phyloP scores from a whole-genome alignment of 495 filamentous ascomycete species.

The Hapsidospora chrysogenum region DNA sequence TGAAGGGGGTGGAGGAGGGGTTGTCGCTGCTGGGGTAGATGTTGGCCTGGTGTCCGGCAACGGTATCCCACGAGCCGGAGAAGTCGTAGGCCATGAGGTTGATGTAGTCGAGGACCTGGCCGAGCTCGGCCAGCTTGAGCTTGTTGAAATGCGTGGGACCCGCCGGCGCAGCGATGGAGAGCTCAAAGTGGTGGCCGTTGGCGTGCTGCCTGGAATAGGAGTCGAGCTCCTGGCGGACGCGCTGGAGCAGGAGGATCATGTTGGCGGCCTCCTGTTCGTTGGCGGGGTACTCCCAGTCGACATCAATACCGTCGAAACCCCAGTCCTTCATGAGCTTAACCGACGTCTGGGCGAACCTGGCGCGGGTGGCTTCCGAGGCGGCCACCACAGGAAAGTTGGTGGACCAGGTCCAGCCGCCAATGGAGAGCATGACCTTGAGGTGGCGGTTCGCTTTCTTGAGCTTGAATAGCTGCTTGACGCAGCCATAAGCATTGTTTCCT shows the following conservation, averaged over 20 bases:
- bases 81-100: constrained; percentile 76
- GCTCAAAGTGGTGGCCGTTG: constrained; percentile 41
- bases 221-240: constrained; percentile 48
- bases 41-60: constrained; percentile 62
- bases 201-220: constrained; percentile 34
- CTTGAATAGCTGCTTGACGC: constrained; percentile 71
- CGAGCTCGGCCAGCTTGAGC: constrained; percentile 49
- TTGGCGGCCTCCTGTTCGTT: constrained; percentile 45
- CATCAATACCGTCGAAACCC: constrained; percentile 30
- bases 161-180: constrained; percentile 53
- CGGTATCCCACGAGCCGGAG: constrained; percentile 47
- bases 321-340: constrained; percentile 47
- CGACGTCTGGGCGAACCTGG: constrained; percentile 48
- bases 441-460: constrained; percentile 73
- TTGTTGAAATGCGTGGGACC: constrained; percentile 50
- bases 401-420: constrained; percentile 85
- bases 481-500: constrained; percentile 61
- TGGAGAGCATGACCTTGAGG: constrained; percentile 72
- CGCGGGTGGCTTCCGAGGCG: constrained; percentile 32
- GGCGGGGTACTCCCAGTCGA: constrained; percentile 40
- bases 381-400: constrained; percentile 57
- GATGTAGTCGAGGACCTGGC: constrained; percentile 60
- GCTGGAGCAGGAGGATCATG: constrained; percentile 53
- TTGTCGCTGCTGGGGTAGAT: constrained; percentile 37
- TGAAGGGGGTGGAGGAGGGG: constrained; percentile 46